Conservation (phyloP, 306 rosid genomes). For the Chamaecrista fasciculata region DNA sequence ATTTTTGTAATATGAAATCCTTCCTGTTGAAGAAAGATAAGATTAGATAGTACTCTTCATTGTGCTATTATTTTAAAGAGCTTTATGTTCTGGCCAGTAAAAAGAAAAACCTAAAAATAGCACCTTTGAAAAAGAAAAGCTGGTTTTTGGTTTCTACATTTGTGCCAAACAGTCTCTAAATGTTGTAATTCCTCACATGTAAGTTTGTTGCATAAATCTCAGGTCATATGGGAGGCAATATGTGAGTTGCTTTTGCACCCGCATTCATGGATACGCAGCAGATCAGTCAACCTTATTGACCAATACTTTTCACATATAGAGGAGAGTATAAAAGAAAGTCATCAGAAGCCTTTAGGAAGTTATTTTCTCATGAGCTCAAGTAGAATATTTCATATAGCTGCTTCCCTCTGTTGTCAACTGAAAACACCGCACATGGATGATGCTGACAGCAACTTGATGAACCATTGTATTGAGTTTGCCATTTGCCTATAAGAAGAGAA, state of each 20-base stretch:
- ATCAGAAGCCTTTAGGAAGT: constrained; percentile 41
- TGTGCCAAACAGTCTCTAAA: not conserved
- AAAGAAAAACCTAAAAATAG: too few species aligned
- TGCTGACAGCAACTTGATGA: constrained; percentile 54
- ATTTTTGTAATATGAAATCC: not conserved
- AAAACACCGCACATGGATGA: constrained; percentile 57
- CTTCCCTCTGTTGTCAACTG: constrained; percentile 80
- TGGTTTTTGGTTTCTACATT: not conserved
- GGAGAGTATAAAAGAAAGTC: constrained; percentile 40
- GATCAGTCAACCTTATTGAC: constrained; percentile 63
- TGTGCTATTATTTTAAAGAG: too few species aligned
- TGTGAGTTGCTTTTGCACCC: constrained; percentile 80
- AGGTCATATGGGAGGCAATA: constrained; percentile 79
- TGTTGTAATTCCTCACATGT: not conserved
- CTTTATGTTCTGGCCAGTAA: not conserved
- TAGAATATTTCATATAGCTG: constrained; percentile 67
- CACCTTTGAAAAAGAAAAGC: not conserved
- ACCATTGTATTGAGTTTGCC: constrained; percentile 55
- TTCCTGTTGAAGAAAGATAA: not conserved
- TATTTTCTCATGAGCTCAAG: constrained; percentile 63
- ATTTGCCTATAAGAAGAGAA: constrained; percentile 77
- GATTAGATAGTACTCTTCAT: not conserved
- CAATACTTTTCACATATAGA: constrained; percentile 50
- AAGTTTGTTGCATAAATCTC: constrained; percentile 29
- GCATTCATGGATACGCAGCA: constrained; percentile 68